Percentiles rank a stretch among this genome's conserved stretches.
Conservation (phyloP, 2,329 filamentous ascomycete species). For the Colletotrichum cuscutae region DNA sequence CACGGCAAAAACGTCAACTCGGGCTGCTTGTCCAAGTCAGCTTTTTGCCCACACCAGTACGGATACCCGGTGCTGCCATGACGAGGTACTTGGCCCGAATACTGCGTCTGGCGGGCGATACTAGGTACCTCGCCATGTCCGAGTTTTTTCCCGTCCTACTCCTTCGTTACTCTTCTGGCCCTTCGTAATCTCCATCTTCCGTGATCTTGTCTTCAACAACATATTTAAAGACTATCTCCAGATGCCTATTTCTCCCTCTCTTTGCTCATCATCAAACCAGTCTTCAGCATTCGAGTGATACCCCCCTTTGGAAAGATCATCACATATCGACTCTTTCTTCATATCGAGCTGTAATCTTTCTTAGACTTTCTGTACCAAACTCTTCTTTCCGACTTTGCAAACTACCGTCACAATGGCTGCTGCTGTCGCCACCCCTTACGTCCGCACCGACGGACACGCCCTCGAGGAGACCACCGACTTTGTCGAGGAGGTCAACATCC, state of each 20-base stretch:
- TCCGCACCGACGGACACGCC: slow-evolving; percentile 38
- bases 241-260: background rate
- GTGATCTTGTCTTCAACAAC: slow-evolving; percentile 25
- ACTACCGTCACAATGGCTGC: slow-evolving; percentile 27
- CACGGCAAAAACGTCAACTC: slow-evolving; percentile 12
- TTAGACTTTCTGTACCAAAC: background rate
- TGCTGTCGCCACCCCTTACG: slow-evolving; percentile 20
- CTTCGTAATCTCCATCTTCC: background rate
- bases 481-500: slow-evolving; percentile 66
- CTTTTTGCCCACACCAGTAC: background rate
- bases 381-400: background rate
- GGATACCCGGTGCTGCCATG: background rate
- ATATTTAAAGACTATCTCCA: slow-evolving; percentile 30
- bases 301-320: background rate
- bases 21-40: slow-evolving; percentile 30
- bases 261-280: background rate
- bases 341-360: background rate
- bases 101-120: slow-evolving; percentile 4
- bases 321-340: background rate
- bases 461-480: slow-evolving; percentile 58
- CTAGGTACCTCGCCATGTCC: slow-evolving; percentile 19
- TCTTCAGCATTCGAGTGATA: slow-evolving; percentile 3
- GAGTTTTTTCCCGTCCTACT: slow-evolving; percentile 13
- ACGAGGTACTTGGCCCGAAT: slow-evolving; percentile 10
- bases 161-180: slow-evolving; percentile 4